phyloP scores from a whole-genome alignment of 352 stramenopile genomes.

The Blastocystis sp. region DNA sequence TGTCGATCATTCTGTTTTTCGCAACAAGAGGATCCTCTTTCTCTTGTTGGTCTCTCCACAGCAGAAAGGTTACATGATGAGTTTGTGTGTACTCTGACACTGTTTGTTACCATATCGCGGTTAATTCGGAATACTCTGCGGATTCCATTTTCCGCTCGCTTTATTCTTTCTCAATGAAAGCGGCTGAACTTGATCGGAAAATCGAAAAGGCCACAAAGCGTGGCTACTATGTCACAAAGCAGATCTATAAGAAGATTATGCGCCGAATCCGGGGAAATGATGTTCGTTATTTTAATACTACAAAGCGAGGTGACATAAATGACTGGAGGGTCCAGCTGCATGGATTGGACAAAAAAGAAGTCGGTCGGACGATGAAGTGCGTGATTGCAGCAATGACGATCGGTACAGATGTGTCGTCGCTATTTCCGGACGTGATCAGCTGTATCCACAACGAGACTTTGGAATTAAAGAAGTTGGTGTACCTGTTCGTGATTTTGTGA shows the following conservation, averaged over 20 bases:
- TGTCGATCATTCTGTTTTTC: not conserved
- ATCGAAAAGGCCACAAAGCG: conserved; percentile 36
- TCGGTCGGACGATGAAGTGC: conserved; percentile 94
- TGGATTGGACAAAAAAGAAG: conserved; percentile 88
- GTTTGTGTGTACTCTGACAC: too few species aligned
- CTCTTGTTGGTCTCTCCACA: not conserved
- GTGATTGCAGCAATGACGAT: conserved; percentile 99
- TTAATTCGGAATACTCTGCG: too few species aligned
- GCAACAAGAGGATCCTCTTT: not conserved
- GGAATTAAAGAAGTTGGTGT: conserved; percentile 98
- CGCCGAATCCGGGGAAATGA: conserved; percentile 75
- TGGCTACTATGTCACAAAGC: conserved; percentile 45
- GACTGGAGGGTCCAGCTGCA: conserved; percentile 93
- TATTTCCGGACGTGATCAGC: conserved; percentile 98
- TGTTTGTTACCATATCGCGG: too few species aligned
- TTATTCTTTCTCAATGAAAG: not conserved
- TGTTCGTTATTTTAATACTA: conserved; percentile 95
- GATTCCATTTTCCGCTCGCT: too few species aligned
- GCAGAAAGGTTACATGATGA: too few species aligned
- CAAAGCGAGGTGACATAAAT: conserved; percentile 95
- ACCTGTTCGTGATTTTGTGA: conserved; percentile 76
- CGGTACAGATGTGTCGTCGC: conserved; percentile 94
- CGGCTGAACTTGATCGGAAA: conserved; percentile 13
- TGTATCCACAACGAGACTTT: conserved; percentile 80
- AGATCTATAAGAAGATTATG: conserved; percentile 61